These are phyloP conservation scores for Rosa persica DNA, from an alignment of 306 rosid genomes.

Conservation along the genomic window DNA sequence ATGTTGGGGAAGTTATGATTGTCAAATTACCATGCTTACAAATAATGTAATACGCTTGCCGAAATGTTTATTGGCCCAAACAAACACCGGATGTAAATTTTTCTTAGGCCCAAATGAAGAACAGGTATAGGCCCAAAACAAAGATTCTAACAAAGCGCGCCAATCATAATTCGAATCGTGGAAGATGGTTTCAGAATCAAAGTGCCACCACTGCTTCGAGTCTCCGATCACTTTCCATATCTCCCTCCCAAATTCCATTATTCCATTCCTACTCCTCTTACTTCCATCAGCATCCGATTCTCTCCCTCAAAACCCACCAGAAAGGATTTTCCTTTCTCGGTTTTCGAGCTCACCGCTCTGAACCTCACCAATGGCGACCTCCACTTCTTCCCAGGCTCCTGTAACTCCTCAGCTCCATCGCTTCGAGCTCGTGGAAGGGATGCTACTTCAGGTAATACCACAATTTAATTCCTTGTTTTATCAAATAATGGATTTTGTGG, in stretches of 20 bases:
- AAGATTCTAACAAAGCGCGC: no score
- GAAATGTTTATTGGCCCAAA: not conserved
- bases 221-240: not conserved
- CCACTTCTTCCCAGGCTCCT: conserved; percentile 5
- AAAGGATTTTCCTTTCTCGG: not conserved
- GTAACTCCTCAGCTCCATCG: conserved; percentile 22
- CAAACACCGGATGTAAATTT: no score
- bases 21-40: no score
- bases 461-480: not conserved
- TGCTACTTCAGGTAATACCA: conserved; percentile 25
- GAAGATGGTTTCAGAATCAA: no score
- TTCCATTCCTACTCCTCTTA: not conserved
- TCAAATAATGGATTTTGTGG: not conserved
- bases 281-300: conserved; percentile 20
- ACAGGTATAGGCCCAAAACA: no score
- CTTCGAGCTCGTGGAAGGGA: conserved; percentile 30
- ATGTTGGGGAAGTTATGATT: no score
- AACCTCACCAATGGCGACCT: conserved; percentile 22
- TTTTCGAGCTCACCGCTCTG: not conserved
- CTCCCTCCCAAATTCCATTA: not conserved
- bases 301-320: not conserved
- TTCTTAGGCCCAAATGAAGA: no score
- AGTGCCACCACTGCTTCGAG: no score
- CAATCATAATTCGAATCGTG: no score
- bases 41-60: no score